Percentiles rank a stretch among this genome's conserved stretches.
These are phyloP conservation scores for Yamadazyma olivae DNA, from an alignment of 805 yeast species.

Conservation along the genomic window DNA sequence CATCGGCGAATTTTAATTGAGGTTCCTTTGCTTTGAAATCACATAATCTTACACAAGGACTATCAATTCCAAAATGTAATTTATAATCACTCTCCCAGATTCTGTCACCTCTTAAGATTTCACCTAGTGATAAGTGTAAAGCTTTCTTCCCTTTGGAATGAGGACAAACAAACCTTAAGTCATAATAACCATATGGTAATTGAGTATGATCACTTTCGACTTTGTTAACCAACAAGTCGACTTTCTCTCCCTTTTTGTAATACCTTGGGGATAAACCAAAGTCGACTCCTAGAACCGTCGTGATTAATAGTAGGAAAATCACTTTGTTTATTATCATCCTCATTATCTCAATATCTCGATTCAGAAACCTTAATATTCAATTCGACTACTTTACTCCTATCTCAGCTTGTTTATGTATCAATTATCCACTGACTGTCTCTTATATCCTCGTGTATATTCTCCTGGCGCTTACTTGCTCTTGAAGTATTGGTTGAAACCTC, in stretches of 20 bases:
- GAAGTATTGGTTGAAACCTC: no score
- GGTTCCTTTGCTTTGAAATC: slow-evolving; percentile 54
- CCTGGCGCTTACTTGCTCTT: no score
- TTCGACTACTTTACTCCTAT: no score
- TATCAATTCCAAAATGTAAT: slow-evolving; percentile 62
- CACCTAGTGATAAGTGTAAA: slow-evolving; percentile 67
- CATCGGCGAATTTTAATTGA: slow-evolving; percentile 54
- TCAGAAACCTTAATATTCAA: no score
- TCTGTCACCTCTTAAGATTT: slow-evolving; percentile 77
- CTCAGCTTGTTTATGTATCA: no score
- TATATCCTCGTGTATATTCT: no score
- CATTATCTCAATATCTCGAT: no score
- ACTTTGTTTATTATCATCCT: no score
- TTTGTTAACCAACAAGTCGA: slow-evolving; percentile 71
- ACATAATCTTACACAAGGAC: slow-evolving; percentile 65
- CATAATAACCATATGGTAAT: slow-evolving; percentile 73
- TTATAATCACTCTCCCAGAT: slow-evolving; percentile 71
- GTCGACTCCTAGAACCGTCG: background rate
- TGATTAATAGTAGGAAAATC: no score
- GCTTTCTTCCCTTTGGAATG: slow-evolving; percentile 52
- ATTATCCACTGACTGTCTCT: no score
- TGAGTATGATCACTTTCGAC: slow-evolving; percentile 77
- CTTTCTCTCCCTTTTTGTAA: slow-evolving; percentile 52
- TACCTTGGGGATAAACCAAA: slow-evolving; percentile 12
- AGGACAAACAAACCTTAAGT: slow-evolving; percentile 79